These are phyloP conservation scores for Acacia melanoxylon DNA, from an alignment of 306 rosid species.

Conservation along the genomic window DNA sequence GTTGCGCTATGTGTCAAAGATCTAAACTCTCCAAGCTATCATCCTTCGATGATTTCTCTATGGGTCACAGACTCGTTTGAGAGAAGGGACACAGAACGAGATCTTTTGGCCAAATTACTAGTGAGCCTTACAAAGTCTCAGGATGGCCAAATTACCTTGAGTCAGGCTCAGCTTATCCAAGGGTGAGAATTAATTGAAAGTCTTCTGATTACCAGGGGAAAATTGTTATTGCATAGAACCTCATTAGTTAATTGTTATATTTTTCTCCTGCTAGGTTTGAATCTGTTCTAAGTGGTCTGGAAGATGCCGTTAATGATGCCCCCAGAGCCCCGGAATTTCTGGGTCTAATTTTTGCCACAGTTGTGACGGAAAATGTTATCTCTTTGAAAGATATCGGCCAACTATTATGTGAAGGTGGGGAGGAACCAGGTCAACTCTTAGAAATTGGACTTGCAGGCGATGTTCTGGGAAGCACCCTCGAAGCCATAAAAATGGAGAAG, in stretches of 20 bases:
- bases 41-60: constrained; percentile 70
- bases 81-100: constrained; percentile 74
- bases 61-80: constrained; percentile 91
- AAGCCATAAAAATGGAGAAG: constrained; percentile 53
- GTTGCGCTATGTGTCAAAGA: constrained; percentile 72
- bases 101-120: constrained; percentile 64
- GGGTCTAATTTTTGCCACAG: constrained; percentile 60
- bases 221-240: background rate
- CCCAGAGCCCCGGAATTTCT: constrained; percentile 84
- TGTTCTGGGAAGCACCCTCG: constrained; percentile 72
- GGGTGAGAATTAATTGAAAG: constrained; percentile 52
- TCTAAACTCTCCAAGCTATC: constrained; percentile 75
- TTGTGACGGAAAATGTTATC: constrained; percentile 57
- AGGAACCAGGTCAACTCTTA: constrained; percentile 57
- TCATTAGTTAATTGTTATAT: background rate
- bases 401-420: constrained; percentile 63
- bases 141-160: constrained; percentile 45
- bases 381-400: constrained; percentile 67
- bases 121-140: constrained; percentile 58
- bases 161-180: constrained; percentile 58
- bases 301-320: constrained; percentile 80
- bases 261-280: constrained; percentile 54
- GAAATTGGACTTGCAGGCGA: constrained; percentile 69
- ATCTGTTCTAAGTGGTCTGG: constrained; percentile 62
- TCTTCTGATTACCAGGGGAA: background rate